Evolutionary conservation across 805 yeast species (phyloP).

Genomic region (Wickerhamiella galacta): DNA sequence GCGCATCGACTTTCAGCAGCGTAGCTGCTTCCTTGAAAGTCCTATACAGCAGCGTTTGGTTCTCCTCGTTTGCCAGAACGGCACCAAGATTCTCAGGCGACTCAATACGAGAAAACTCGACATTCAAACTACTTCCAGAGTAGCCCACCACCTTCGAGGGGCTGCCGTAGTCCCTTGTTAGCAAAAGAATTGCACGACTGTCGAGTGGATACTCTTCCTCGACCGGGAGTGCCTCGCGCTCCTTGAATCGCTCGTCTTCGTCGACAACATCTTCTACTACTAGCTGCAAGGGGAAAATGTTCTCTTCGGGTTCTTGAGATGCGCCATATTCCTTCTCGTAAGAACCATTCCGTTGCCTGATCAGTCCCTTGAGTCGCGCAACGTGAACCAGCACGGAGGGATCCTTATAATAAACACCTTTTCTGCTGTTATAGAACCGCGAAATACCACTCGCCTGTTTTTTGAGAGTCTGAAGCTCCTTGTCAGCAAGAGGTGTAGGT

Average conservation of each 20-base stretch:
- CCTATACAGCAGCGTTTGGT: conserved; percentile 36
- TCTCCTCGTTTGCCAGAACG: conserved; percentile 41
- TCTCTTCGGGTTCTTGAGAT: conserved; percentile 25
- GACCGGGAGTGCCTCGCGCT: conserved; percentile 60
- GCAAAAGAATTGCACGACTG: conserved; percentile 59
- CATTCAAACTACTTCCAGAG: conserved; percentile 20
- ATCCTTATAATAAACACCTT: conserved; percentile 42
- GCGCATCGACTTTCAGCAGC: conserved; percentile 37
- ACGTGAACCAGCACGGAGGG: conserved; percentile 49
- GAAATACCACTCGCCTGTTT: conserved; percentile 26
- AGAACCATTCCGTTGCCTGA: conserved; percentile 55
- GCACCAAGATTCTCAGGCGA: conserved; percentile 52
- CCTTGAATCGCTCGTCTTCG: conserved; percentile 56
- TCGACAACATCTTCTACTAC: conserved; percentile 59
- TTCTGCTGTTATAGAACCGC: conserved; percentile 28
- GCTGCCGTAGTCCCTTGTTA: conserved; percentile 76
- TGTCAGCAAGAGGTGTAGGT: conserved; percentile 25
- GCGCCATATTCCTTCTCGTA: conserved; percentile 52
- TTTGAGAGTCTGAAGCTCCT: conserved; percentile 32
- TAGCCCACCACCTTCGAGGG: conserved; percentile 34
- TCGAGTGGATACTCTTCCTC: conserved; percentile 67
- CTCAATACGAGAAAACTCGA: conserved; percentile 14
- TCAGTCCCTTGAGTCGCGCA: conserved; percentile 61
- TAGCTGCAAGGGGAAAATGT: conserved; percentile 58
- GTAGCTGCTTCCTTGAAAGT: conserved; percentile 52